Evolutionary conservation across 2,329 filamentous ascomycete genomes (phyloP).

Genomic region (Mycogone perniciosa): DNA sequence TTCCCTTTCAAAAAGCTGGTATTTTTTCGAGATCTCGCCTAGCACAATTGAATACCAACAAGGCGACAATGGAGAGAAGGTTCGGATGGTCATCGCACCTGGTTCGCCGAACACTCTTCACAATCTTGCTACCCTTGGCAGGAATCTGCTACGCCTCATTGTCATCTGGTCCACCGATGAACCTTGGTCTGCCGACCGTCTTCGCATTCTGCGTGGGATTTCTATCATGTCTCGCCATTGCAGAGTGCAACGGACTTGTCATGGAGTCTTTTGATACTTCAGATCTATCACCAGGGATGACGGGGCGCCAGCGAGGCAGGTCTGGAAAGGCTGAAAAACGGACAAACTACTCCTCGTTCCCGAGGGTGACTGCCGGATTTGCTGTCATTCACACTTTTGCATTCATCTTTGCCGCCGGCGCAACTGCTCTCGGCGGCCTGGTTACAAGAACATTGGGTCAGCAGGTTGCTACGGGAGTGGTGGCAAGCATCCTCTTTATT

Average conservation of each 20-base stretch:
- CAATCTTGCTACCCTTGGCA: slow-evolving; percentile 58
- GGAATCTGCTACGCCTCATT: slow-evolving; percentile 62
- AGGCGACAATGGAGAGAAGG: slow-evolving; percentile 58
- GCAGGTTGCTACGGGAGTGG: slow-evolving; percentile 60
- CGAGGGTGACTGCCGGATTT: slow-evolving; percentile 64
- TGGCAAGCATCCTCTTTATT: slow-evolving; percentile 59
- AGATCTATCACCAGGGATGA: slow-evolving; percentile 68
- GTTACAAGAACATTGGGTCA: slow-evolving; percentile 61
- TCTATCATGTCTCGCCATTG: slow-evolving; percentile 64
- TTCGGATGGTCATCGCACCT: slow-evolving; percentile 68
- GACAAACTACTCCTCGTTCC: slow-evolving; percentile 71
- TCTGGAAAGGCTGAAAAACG: slow-evolving; percentile 35
- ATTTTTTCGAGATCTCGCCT: slow-evolving; percentile 60
- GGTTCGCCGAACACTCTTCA: slow-evolving; percentile 61
- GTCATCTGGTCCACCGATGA: slow-evolving; percentile 55
- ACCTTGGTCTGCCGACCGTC: slow-evolving; percentile 56
- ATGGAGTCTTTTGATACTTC: slow-evolving; percentile 82
- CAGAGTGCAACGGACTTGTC: slow-evolving; percentile 69
- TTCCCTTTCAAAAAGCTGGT: slow-evolving; percentile 68
- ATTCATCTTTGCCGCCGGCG: slow-evolving; percentile 62
- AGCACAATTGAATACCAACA: slow-evolving; percentile 53
- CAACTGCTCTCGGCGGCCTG: slow-evolving; percentile 62
- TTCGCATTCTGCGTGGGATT: slow-evolving; percentile 64
- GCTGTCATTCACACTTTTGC: slow-evolving; percentile 63
- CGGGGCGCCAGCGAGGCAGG: slow-evolving; percentile 43